phyloP scores from a whole-genome alignment of 371 early-diverging fungal genomes.

The Mortierella polycephala region DNA sequence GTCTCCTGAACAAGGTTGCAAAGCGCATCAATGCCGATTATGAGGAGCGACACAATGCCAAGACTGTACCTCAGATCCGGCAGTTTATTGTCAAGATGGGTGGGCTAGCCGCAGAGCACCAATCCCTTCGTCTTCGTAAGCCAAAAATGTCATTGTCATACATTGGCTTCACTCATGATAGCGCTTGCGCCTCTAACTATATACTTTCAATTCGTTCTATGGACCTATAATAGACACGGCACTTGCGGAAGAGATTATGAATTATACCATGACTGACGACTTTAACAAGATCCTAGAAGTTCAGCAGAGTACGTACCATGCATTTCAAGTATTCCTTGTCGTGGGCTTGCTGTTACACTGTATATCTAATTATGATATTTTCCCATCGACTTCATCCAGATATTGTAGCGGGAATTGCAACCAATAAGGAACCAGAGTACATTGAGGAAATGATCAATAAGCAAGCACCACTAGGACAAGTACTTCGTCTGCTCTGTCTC shows the following conservation, averaged over 20 bases:
- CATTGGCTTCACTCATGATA: not conserved
- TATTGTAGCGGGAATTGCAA: conserved; percentile 83
- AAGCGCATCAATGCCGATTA: conserved; percentile 85
- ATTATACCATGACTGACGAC: conserved; percentile 80
- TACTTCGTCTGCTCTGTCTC: conserved; percentile 85
- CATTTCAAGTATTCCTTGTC: too few relatives aligned
- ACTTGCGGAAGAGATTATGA: conserved; percentile 86
- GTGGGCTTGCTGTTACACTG: not conserved
- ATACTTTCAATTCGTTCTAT: conserved; percentile 1
- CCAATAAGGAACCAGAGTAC: conserved; percentile 77
- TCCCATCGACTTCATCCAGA: conserved; percentile 54
- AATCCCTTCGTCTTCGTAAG: conserved; percentile 62
- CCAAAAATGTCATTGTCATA: not conserved
- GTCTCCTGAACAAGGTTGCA: conserved; percentile 83
- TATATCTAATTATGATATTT: not conserved
- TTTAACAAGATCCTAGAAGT: conserved; percentile 86
- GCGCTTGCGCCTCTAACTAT: not conserved
- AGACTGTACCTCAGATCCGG: conserved; percentile 88
- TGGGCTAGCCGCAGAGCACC: conserved; percentile 85
- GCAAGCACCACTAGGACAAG: conserved; percentile 76
- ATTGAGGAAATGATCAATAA: conserved; percentile 85
- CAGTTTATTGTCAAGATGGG: conserved; percentile 90
- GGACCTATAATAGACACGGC: conserved; percentile 69
- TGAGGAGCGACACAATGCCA: conserved; percentile 89
- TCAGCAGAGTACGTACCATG: conserved; percentile 80